Conservation (phyloP, 768 basidiomycete genomes). For the Favolaschia claudopus region DNA sequence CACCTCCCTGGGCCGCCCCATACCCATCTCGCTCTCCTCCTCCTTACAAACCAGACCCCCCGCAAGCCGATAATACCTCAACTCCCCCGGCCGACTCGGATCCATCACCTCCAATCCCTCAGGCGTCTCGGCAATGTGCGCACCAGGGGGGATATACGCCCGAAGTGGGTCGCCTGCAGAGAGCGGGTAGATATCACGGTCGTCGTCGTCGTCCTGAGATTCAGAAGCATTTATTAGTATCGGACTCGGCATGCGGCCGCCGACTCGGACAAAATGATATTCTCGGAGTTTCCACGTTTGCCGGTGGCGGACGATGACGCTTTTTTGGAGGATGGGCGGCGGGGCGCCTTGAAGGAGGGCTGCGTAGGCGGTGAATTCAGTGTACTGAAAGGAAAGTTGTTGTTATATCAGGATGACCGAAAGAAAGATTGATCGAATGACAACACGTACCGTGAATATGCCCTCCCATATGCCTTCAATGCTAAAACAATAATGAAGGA, state of each 20-base stretch:
- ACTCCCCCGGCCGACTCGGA: slow-evolving; percentile 42
- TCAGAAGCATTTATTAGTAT: not conserved
- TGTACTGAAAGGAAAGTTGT: slow-evolving; percentile 57
- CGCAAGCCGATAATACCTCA: slow-evolving; percentile 41
- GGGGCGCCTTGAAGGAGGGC: slow-evolving; percentile 73
- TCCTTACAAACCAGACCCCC: not conserved
- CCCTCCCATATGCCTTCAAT: slow-evolving; percentile 86
- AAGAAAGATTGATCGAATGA: too few species aligned
- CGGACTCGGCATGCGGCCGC: slow-evolving; percentile 38
- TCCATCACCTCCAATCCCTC: slow-evolving; percentile 58
- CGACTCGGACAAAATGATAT: slow-evolving; percentile 60
- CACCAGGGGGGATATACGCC: slow-evolving; percentile 65
- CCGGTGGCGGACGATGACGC: slow-evolving; percentile 80
- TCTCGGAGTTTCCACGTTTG: slow-evolving; percentile 92
- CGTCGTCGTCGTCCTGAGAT: slow-evolving; percentile 41
- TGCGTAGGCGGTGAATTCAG: slow-evolving; percentile 86
- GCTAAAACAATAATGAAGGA: slow-evolving; percentile 40
- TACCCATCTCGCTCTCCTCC: slow-evolving; percentile 22
- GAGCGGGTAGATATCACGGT: slow-evolving; percentile 46
- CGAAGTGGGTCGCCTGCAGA: slow-evolving; percentile 67
- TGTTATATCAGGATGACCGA: not conserved
- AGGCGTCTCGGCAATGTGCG: slow-evolving; percentile 54
- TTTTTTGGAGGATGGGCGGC: slow-evolving; percentile 72
- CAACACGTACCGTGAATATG: slow-evolving; percentile 73
- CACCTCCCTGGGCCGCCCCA: slow-evolving; percentile 33